Conservation (phyloP, 2,329 filamentous ascomycete species). For the Bipolaris victoriae region DNA sequence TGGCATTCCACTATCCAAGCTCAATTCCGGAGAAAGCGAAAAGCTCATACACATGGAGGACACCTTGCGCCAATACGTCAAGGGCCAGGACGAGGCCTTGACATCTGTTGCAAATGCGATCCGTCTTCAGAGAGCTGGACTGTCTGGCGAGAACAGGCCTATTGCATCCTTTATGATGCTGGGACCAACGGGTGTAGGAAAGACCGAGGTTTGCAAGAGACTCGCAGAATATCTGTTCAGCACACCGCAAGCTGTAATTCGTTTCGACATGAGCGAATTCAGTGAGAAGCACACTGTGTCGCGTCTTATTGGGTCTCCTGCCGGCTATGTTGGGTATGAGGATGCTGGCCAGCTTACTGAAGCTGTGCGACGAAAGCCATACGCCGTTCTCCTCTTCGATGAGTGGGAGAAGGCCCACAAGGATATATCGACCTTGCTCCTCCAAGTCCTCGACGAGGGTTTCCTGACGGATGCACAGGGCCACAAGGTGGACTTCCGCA, state of each 20-base stretch:
- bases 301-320: conserved; percentile 87
- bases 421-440: conserved; percentile 87
- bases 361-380: conserved; percentile 91
- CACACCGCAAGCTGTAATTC: conserved; percentile 85
- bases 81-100: conserved; percentile 93
- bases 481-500: conserved; percentile 95
- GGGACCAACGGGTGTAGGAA: conserved; percentile 93
- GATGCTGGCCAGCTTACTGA: conserved; percentile 96
- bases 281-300: conserved; percentile 97
- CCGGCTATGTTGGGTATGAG: conserved; percentile 95
- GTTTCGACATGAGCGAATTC: conserved; percentile 98
- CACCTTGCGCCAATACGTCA: conserved; percentile 78
- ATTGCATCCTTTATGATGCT: conserved; percentile 97
- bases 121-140: conserved; percentile 87
- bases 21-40: conserved; percentile 92
- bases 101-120: conserved; percentile 91
- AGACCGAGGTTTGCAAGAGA: conserved; percentile 97
- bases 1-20: conserved; percentile 88
- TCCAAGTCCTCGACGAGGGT: conserved; percentile 95
- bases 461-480: conserved; percentile 95
- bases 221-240: conserved; percentile 93
- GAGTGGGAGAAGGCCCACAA: conserved; percentile 98
- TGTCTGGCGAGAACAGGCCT: conserved; percentile 89
- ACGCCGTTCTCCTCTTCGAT: conserved; percentile 92
- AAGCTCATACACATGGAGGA: conserved; percentile 97